Conservation (phyloP, 2,329 filamentous ascomycete genomes). For the Aspergillus fructus region DNA sequence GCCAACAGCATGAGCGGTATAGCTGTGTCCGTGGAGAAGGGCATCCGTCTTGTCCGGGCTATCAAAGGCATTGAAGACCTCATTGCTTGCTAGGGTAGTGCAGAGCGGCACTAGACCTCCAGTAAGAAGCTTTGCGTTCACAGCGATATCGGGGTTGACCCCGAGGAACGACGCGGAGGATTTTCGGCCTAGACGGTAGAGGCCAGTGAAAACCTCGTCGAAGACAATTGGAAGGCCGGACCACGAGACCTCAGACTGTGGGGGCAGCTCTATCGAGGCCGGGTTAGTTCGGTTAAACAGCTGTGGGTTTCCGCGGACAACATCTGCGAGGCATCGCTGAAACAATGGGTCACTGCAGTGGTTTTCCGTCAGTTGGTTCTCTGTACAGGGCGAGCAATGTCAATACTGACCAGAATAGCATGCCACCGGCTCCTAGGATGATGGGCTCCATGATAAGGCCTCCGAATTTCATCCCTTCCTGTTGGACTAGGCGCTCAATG, state of each 20-base stretch:
- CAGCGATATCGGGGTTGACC: constrained; percentile 69
- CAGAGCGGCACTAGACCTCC: constrained; percentile 77
- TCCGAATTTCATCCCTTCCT: constrained; percentile 67
- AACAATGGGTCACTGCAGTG: constrained; percentile 72
- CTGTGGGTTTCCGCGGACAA: constrained; percentile 60
- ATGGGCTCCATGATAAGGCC: constrained; percentile 78
- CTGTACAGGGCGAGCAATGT: neutral
- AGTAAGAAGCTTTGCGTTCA: constrained; percentile 81
- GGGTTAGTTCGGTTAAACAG: constrained; percentile 50
- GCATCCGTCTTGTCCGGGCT: constrained; percentile 75
- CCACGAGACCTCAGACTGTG: constrained; percentile 50
- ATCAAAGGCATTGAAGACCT: constrained; percentile 70
- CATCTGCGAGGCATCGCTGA: constrained; percentile 67
- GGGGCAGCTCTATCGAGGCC: constrained; percentile 1
- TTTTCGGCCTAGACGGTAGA: constrained; percentile 76
- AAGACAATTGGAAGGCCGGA: constrained; percentile 74
- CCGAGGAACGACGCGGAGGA: constrained; percentile 69
- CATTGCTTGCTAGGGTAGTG: constrained; percentile 70
- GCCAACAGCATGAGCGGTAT: constrained; percentile 79
- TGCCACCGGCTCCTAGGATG: constrained; percentile 77
- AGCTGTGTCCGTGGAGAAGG: constrained; percentile 79
- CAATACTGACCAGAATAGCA: constrained; percentile 69
- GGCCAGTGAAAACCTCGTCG: constrained; percentile 84
- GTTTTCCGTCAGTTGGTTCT: neutral
- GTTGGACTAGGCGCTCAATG: constrained; percentile 53